These are phyloP conservation scores for Cytospora paraplurivora DNA, from an alignment of 2,329 filamentous ascomycete species.

Conservation along the genomic window DNA sequence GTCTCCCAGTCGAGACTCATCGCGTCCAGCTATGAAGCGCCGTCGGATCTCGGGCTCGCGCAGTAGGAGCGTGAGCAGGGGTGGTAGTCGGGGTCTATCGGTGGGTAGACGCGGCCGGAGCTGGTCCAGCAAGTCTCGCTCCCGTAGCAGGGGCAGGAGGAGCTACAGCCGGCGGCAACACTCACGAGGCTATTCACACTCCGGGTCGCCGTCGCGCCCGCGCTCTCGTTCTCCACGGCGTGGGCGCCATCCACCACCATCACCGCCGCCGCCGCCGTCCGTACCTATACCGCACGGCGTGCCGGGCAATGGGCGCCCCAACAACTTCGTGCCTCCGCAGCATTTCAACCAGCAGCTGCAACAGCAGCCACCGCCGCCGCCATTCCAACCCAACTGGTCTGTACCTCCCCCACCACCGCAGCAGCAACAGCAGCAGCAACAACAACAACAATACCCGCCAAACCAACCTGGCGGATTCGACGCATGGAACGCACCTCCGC, in stretches of 20 bases:
- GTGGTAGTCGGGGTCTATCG: not conserved
- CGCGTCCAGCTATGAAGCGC: constrained; percentile 44
- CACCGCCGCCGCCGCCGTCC: not conserved
- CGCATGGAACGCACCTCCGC: constrained; percentile 29
- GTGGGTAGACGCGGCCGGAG: constrained; percentile 32
- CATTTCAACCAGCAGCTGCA: constrained; percentile 24
- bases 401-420: constrained; percentile 22
- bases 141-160: constrained; percentile 31
- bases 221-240: constrained; percentile 35
- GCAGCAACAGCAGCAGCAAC: constrained; percentile 26
- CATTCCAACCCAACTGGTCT: constrained; percentile 31
- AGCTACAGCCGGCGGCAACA: constrained; percentile 35
- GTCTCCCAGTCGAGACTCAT: constrained; percentile 40
- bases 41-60: constrained; percentile 43
- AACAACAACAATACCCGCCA: constrained; percentile 27
- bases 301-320: constrained; percentile 22
- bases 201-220: constrained; percentile 30
- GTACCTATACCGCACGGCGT: constrained; percentile 5
- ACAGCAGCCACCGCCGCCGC: constrained; percentile 30
- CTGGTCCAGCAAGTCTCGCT: constrained; percentile 31
- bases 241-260: constrained; percentile 28
- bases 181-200: constrained; percentile 31
- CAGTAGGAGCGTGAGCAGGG: constrained; percentile 34
- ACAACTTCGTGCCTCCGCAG: constrained; percentile 26
- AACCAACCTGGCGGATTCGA: constrained; percentile 31